phyloP scores from a whole-genome alignment of 1,284 basidiomycete genomes.

The Coriolopsis trogii region DNA sequence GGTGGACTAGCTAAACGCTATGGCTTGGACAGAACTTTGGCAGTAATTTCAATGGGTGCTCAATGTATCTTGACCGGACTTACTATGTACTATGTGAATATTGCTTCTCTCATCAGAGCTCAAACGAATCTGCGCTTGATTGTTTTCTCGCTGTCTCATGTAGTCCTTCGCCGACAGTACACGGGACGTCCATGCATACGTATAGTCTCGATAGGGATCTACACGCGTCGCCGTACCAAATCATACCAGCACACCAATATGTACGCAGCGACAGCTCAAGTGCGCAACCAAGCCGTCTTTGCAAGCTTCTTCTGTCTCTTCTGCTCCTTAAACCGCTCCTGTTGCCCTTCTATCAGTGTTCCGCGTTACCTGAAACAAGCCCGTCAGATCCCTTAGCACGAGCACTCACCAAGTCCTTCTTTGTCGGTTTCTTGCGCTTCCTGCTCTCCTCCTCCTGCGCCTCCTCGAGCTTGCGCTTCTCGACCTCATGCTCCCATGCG shows the following conservation, averaged over 20 bases:
- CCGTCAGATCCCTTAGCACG: not conserved
- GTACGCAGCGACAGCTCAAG: slow-evolving; percentile 37
- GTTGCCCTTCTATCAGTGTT: slow-evolving; percentile 22
- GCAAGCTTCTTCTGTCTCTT: slow-evolving; percentile 83
- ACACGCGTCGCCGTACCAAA: slow-evolving; percentile 44
- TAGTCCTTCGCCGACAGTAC: too few relatives aligned
- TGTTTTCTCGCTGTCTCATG: too few relatives aligned
- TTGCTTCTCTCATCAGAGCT: too few relatives aligned
- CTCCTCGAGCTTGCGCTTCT: slow-evolving; percentile 54
- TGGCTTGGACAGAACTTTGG: too few relatives aligned
- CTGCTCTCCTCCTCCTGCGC: slow-evolving; percentile 57
- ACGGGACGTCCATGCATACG: too few relatives aligned
- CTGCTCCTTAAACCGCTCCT: slow-evolving; percentile 90
- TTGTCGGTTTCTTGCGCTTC: slow-evolving; percentile 74
- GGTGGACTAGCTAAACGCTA: too few relatives aligned
- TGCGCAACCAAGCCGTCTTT: slow-evolving; percentile 88
- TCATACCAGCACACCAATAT: too few relatives aligned
- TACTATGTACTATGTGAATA: too few relatives aligned
- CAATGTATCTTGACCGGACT: too few relatives aligned
- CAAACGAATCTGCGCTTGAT: too few relatives aligned
- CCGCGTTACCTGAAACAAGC: slow-evolving; percentile 12
- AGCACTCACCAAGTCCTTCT: slow-evolving; percentile 82
- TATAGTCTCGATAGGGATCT: too few relatives aligned
- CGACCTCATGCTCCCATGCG: slow-evolving; percentile 78
- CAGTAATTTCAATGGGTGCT: too few relatives aligned